Evolutionary conservation across 768 basidiomycete species (phyloP).

Genomic region (Trametes cingulata): DNA sequence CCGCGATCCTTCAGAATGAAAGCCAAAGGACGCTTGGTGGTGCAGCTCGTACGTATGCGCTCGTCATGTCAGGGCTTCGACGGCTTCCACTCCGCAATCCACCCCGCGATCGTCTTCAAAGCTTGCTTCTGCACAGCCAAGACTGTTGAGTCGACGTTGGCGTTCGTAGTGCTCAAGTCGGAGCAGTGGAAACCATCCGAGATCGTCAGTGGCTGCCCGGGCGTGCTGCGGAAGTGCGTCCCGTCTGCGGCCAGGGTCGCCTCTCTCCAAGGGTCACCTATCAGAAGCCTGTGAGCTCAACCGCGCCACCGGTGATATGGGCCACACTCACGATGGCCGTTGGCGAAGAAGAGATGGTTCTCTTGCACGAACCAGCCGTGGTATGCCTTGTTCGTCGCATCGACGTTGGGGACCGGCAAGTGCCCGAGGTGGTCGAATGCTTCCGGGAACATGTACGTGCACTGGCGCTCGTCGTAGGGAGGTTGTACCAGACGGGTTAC

Average conservation of each 20-base stretch:
- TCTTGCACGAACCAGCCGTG: slow-evolving; percentile 62
- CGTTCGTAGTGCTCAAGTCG: slow-evolving; percentile 48
- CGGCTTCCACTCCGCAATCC: slow-evolving; percentile 46
- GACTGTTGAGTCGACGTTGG: slow-evolving; percentile 50
- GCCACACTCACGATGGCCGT: slow-evolving; percentile 56
- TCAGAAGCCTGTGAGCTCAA: background rate
- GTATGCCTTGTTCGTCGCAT: slow-evolving; percentile 50
- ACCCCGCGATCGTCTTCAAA: slow-evolving; percentile 52
- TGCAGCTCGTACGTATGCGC: background rate
- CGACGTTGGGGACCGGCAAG: slow-evolving; percentile 45
- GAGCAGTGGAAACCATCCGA: slow-evolving; percentile 71
- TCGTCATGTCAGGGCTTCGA: slow-evolving; percentile 4
- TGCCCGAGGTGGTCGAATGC: slow-evolving; percentile 43
- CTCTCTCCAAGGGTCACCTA: slow-evolving; percentile 75
- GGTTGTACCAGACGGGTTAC: slow-evolving; percentile 59
- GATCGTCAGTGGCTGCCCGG: slow-evolving; percentile 55
- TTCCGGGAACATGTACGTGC: slow-evolving; percentile 63
- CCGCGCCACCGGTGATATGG: background rate
- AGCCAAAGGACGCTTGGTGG: background rate
- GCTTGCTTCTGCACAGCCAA: slow-evolving; percentile 53
- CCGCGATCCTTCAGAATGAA: background rate
- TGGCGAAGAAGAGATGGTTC: slow-evolving; percentile 67
- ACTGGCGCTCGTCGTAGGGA: slow-evolving; percentile 66
- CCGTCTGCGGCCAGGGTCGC: slow-evolving; percentile 64
- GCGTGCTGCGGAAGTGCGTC: slow-evolving; percentile 46